These are phyloP conservation scores for Clavariopsis aquatica DNA, from an alignment of 495 filamentous ascomycete species.

Conservation along the genomic window DNA sequence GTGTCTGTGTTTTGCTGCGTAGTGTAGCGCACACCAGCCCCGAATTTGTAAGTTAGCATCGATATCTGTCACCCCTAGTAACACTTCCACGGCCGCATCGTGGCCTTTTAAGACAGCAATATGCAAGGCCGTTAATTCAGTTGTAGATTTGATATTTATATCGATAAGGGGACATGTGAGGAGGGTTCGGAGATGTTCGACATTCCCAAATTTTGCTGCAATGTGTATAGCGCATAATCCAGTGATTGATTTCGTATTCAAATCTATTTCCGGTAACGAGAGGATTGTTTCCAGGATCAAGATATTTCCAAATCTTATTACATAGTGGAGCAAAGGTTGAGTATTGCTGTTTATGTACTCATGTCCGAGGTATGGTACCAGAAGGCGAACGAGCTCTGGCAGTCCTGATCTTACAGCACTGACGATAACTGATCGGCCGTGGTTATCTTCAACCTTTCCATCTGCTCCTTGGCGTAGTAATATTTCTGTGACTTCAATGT, in stretches of 20 bases:
- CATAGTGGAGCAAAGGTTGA: background rate
- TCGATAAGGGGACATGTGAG: too few species aligned
- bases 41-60: background rate
- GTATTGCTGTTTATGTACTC: background rate
- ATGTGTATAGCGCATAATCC: background rate
- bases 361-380: background rate
- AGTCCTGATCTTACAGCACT: background rate
- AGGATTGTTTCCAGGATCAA: background rate
- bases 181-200: too few species aligned
- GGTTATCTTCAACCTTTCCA: background rate
- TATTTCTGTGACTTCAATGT: background rate
- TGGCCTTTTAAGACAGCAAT: background rate
- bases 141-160: too few species aligned
- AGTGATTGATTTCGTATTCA: background rate
- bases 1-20: background rate
- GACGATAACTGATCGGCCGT: background rate
- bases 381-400: background rate
- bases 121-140: too few species aligned
- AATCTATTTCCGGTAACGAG: background rate
- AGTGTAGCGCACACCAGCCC: background rate
- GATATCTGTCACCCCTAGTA: slow-evolving; percentile 3
- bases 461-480: background rate
- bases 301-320: background rate
- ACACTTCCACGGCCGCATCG: background rate
- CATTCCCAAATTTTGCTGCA: background rate